phyloP scores from a whole-genome alignment of 2,329 filamentous ascomycete genomes.

The Trichoderma sp. region DNA sequence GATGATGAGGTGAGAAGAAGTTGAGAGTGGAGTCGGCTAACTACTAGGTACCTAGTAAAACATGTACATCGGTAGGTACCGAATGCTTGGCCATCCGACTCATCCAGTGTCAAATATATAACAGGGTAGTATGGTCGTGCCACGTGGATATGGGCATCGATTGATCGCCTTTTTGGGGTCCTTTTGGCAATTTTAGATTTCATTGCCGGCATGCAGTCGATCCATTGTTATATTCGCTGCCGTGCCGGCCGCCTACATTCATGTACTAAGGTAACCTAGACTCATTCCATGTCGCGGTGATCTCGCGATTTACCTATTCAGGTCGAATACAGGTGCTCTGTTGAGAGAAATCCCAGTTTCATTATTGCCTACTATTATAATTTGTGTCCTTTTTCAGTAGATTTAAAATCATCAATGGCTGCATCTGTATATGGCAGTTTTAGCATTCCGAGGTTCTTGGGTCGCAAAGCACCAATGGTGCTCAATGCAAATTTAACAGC shows the following conservation, averaged over 20 bases:
- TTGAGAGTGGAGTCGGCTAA: slow-evolving; percentile 17
- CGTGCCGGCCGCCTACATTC: background rate
- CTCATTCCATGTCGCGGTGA: background rate
- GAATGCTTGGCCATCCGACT: no score
- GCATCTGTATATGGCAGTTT: background rate
- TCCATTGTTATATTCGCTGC: background rate
- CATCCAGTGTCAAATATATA: background rate
- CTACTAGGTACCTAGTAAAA: no score
- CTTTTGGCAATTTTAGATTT: background rate
- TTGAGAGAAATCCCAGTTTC: background rate
- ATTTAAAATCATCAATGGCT: background rate
- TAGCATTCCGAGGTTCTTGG: background rate
- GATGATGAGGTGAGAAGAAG: background rate
- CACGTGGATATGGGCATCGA: background rate
- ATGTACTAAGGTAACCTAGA: background rate
- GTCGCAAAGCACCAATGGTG: background rate
- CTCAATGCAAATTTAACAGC: background rate
- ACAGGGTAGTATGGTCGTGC: background rate
- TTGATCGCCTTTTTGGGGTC: background rate
- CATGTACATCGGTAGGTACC: no score
- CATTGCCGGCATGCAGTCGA: background rate
- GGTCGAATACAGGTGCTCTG: background rate
- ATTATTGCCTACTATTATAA: background rate
- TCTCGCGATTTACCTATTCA: background rate
- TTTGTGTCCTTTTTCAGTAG: background rate